These are phyloP conservation scores for Colletotrichum eremochloae DNA, from an alignment of 2,329 filamentous ascomycete genomes.

Conservation along the genomic window DNA sequence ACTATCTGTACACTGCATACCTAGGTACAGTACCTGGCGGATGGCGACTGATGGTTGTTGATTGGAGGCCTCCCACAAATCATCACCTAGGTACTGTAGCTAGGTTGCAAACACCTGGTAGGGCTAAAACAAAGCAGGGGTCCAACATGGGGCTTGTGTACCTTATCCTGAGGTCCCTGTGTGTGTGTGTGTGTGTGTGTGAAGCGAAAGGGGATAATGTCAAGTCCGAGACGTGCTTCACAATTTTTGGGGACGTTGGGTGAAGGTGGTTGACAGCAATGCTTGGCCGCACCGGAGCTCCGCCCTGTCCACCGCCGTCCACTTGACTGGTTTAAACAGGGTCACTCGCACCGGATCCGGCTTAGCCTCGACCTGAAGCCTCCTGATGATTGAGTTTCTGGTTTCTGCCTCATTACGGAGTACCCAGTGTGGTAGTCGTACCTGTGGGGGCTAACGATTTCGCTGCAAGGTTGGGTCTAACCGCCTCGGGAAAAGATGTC, in stretches of 20 bases:
- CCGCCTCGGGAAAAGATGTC: slow-evolving; percentile 19
- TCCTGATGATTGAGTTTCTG: slow-evolving; percentile 25
- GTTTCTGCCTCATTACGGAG: slow-evolving; percentile 30
- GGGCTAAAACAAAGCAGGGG: slow-evolving; percentile 24
- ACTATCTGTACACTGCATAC: neutral
- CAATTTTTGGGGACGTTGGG: neutral
- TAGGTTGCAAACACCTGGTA: slow-evolving; percentile 9
- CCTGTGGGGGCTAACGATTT: slow-evolving; percentile 18
- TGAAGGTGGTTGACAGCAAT: slow-evolving; percentile 6
- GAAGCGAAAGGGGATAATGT: neutral
- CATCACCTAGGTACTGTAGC: neutral
- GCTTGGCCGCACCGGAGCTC: slow-evolving; percentile 31
- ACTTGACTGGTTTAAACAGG: slow-evolving; percentile 32
- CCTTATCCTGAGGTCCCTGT: slow-evolving; percentile 12
- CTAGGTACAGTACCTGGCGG: neutral
- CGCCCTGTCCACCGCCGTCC: slow-evolving; percentile 33
- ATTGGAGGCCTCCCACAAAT: neutral
- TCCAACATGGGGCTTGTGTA: slow-evolving; percentile 4
- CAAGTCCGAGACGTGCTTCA: slow-evolving; percentile 9
- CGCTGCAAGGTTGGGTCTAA: slow-evolving; percentile 22
- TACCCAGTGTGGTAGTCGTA: neutral
- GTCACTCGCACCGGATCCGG: neutral
- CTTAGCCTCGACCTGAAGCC: slow-evolving; percentile 20
- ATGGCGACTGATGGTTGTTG: neutral
- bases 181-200: neutral